Evolutionary conservation across 495 filamentous ascomycete genomes (phyloP).

Genomic region (Pyrenula massariospora): DNA sequence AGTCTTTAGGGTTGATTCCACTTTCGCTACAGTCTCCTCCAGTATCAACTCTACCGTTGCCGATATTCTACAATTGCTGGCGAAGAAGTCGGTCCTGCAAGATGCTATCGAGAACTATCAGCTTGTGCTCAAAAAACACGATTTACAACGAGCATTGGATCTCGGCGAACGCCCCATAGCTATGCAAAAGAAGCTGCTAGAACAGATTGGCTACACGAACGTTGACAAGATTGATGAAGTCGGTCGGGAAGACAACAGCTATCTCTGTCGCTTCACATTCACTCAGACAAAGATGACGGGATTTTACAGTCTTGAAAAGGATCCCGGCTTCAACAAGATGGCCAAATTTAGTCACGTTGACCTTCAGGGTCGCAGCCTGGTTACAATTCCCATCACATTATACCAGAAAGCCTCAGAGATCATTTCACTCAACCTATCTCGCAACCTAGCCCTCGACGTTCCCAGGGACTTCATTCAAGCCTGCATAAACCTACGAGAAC

Average conservation of each 20-base stretch:
- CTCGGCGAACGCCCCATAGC: constrained; percentile 71
- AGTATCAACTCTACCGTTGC: constrained; percentile 68
- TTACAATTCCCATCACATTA: constrained; percentile 87
- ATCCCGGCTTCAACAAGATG: constrained; percentile 67
- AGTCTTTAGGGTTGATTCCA: constrained; percentile 87
- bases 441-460: constrained; percentile 83
- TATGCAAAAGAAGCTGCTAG: constrained; percentile 84
- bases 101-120: constrained; percentile 89
- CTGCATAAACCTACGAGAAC: constrained; percentile 82
- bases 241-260: constrained; percentile 95
- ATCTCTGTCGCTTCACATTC: constrained; percentile 91
- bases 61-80: constrained; percentile 72
- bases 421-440: constrained; percentile 84
- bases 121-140: constrained; percentile 87
- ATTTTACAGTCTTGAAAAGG: constrained; percentile 57
- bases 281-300: constrained; percentile 76
- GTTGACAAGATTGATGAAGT: constrained; percentile 85
- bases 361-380: constrained; percentile 77
- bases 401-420: constrained; percentile 89
- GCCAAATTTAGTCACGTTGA: constrained; percentile 91
- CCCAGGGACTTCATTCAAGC: constrained; percentile 94
- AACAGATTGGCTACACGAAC: constrained; percentile 85
- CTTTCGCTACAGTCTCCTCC: constrained; percentile 82
- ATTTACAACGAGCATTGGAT: constrained; percentile 71
- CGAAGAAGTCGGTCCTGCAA: constrained; percentile 81